Evolutionary conservation across 1,284 basidiomycete genomes (phyloP).

Genomic region (Butyriboletus appendiculatus): DNA sequence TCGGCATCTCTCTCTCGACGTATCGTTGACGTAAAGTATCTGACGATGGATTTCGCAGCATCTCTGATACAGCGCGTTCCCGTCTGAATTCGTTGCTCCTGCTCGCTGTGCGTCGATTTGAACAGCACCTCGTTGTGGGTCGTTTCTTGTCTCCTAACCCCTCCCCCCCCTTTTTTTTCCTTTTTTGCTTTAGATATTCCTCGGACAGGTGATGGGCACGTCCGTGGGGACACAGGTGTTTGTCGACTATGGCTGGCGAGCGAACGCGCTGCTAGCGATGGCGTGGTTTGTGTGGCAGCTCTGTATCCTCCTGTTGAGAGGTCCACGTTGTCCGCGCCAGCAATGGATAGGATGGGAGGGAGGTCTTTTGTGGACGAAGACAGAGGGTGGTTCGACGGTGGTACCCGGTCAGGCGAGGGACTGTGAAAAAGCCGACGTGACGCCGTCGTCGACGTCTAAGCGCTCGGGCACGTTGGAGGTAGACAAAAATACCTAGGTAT

Average conservation of each 20-base stretch:
- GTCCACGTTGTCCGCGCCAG: slow-evolving; percentile 12
- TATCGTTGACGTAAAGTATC: background rate
- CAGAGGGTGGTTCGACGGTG: background rate
- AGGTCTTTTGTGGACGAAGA: background rate
- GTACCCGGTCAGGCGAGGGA: background rate
- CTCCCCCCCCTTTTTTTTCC: too few species aligned
- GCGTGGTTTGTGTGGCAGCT: slow-evolving; percentile 44
- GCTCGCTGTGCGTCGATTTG: slow-evolving; percentile 11
- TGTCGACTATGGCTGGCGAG: slow-evolving; percentile 49
- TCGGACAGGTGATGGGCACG: slow-evolving; percentile 53
- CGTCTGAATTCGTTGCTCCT: slow-evolving; percentile 18
- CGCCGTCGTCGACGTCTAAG: background rate
- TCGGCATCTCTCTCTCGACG: background rate
- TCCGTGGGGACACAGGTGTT: slow-evolving; percentile 53
- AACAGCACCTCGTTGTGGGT: background rate
- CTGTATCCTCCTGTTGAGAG: slow-evolving; percentile 32
- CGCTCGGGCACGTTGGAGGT: background rate
- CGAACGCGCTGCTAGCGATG: slow-evolving; percentile 45
- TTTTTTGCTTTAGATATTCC: slow-evolving; percentile 33
- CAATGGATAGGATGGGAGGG: slow-evolving; percentile 24
- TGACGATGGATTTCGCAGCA: slow-evolving; percentile 7
- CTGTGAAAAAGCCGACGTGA: slow-evolving; percentile 5
- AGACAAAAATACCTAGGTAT: background rate
- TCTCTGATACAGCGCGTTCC: slow-evolving; percentile 24
- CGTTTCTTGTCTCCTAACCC: background rate